These are phyloP conservation scores for Mollisiaceae sp. DNA, from an alignment of 2,329 filamentous ascomycete species.

Conservation along the genomic window DNA sequence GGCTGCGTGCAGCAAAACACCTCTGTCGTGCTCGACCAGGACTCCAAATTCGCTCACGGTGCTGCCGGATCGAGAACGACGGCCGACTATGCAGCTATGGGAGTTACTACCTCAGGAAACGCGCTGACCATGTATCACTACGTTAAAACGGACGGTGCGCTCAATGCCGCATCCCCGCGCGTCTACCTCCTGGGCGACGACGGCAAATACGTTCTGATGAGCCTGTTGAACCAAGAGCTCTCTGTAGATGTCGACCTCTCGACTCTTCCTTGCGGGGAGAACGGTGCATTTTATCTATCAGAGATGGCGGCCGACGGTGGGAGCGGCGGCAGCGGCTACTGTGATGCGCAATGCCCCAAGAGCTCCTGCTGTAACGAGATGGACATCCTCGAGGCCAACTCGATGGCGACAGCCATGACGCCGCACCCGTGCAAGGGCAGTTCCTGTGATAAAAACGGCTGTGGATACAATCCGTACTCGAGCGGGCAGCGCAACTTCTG, in stretches of 20 bases:
- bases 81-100: conserved; percentile 53
- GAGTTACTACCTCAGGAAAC: conserved; percentile 47
- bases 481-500: conserved; percentile 39
- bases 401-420: conserved; percentile 60
- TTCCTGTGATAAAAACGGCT: conserved; percentile 51
- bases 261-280: conserved; percentile 69
- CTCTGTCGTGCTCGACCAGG: conserved; percentile 54
- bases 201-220: conserved; percentile 67
- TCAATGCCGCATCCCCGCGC: conserved; percentile 40
- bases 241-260: conserved; percentile 74
- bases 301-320: conserved; percentile 69
- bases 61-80: conserved; percentile 40
- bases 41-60: conserved; percentile 44
- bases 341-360: conserved; percentile 59
- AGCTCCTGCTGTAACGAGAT: conserved; percentile 66
- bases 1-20: conserved; percentile 55
- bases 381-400: conserved; percentile 69
- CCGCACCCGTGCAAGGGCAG: conserved; percentile 61
- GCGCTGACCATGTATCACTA: conserved; percentile 48
- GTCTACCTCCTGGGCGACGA: conserved; percentile 29
- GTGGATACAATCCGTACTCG: conserved; percentile 51
- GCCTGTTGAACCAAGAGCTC: conserved; percentile 69
- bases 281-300: conserved; percentile 71
- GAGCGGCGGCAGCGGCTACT: conserved; percentile 62
- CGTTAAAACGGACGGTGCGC: conserved; percentile 52